Base-by-base conservation (phyloP, 2,329 filamentous ascomycete species). In the Pseudopyrenochaeta lycopersici region DNA sequence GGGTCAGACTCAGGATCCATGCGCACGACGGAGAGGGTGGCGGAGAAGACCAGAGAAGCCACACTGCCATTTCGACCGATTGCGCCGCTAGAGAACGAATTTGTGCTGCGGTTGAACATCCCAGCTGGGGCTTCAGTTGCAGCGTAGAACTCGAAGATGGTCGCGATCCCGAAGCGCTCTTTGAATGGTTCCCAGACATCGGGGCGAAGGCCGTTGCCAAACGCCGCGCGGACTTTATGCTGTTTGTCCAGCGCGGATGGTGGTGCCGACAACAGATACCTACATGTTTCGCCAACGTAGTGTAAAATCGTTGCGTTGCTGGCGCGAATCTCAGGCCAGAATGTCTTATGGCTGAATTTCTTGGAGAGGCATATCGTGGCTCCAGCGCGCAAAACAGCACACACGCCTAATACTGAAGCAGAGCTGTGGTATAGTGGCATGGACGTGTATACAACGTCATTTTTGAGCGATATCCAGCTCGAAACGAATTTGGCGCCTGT, bases 1-100 rank as follows among this genome's bases (percentile, higher is more conserved):
- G 69, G 57, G 1, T 86, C 87, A 0, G 87, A 86, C 12, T 86
- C 84, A 14, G 87, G 78, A 62, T 92, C 88, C 48, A 90, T 84
- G 23, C 82, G 82, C 1, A 91, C 88, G 0, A 90, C 84, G 0
- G 90, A 77, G 48, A 85, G 84, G 12, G 75, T 74, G 47, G 86
- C 77, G 30, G 78, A 78, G 50, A 84, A 75, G 3, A 82, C 60
- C 23, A 78, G 69, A 0, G 88, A 81, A 23, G 82, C 73, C 20
- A 92, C 62, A 1, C 83, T 75, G 1, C 90, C 90, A 62, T 90
- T 88, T 60, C 91, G 87, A 0, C 89, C 90, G 2, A 93, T 88
- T 18, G 84, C 81, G n/a, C 85, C 82, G 1, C 84, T 64, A 80
- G 20, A 84, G 79, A 75, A 87, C 89, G 40, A 84, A 82, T 40